These are phyloP conservation scores for Neurospora tetraspora DNA, from an alignment of 495 filamentous ascomycete genomes.

Conservation along the genomic window DNA sequence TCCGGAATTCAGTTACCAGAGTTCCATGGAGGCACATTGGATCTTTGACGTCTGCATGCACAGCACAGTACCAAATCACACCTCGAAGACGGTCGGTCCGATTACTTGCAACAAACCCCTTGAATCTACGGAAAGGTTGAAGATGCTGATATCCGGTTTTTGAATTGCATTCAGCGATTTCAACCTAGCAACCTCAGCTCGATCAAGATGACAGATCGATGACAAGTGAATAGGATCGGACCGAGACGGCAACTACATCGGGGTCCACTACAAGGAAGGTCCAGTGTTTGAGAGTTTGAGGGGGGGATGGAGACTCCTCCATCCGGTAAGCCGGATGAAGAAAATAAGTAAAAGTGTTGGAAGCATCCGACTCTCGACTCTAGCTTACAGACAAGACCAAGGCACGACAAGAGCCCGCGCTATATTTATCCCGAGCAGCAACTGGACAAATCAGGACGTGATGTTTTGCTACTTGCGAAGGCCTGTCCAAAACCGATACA, in stretches of 20 bases:
- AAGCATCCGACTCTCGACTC: neutral
- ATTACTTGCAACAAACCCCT: constrained; percentile 16
- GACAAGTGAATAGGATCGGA: neutral
- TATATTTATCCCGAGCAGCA: neutral
- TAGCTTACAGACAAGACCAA: neutral
- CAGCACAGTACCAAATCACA: neutral
- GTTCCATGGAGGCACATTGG: neutral
- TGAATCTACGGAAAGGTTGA: neutral
- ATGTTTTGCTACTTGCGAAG: neutral
- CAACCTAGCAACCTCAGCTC: neutral
- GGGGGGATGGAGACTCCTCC: neutral
- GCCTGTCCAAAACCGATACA: neutral
- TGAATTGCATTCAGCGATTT: neutral
- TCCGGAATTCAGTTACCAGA: neutral
- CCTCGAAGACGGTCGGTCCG: constrained; percentile 14
- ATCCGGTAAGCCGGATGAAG: neutral
- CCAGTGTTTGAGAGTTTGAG: neutral
- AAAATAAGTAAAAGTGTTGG: neutral
- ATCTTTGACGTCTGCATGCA: neutral
- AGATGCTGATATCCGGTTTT: neutral
- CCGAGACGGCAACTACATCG: neutral
- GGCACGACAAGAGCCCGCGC: neutral
- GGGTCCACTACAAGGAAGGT: neutral
- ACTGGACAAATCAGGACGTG: neutral
- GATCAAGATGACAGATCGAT: neutral